Evolutionary conservation across 2,329 filamentous ascomycete genomes (phyloP).

Genomic region (Sarocladium brachiariae): DNA sequence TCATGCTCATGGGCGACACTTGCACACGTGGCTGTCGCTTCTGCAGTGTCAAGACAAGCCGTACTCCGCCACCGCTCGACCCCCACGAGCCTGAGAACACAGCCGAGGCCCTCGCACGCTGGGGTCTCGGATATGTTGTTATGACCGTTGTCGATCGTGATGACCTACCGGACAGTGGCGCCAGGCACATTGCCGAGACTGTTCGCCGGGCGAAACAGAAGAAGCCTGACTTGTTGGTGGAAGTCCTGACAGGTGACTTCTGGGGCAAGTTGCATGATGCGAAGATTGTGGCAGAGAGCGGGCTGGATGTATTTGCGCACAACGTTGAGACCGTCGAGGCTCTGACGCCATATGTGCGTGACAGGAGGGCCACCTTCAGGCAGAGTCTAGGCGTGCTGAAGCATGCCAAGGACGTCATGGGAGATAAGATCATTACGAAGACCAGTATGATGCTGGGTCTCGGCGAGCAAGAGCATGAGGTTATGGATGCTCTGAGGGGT

Average conservation of each 20-base stretch:
- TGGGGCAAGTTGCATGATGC: conserved; percentile 83
- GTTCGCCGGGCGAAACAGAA: conserved; percentile 89
- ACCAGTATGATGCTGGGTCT: conserved; percentile 95
- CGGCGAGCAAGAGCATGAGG: conserved; percentile 82
- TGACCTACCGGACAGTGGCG: conserved; percentile 82
- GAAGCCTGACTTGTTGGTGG: conserved; percentile 68
- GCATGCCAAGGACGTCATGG: conserved; percentile 70
- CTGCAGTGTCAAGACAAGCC: conserved; percentile 90
- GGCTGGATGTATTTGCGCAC: conserved; percentile 93
- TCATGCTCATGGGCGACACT: conserved; percentile 99
- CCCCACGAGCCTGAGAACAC: conserved; percentile 96
- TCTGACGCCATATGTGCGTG: conserved; percentile 82
- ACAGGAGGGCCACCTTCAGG: conserved; percentile 81
- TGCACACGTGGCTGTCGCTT: conserved; percentile 95
- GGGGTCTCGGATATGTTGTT: conserved; percentile 95
- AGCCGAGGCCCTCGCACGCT: conserved; percentile 83
- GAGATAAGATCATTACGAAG: conserved; percentile 84
- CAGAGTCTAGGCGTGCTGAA: conserved; percentile 76
- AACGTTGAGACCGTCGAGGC: conserved; percentile 94
- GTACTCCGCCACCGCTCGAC: conserved; percentile 71
- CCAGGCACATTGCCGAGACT: conserved; percentile 85
- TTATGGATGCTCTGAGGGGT: conserved; percentile 71
- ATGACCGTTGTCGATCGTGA: conserved; percentile 91
- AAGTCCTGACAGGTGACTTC: conserved; percentile 84
- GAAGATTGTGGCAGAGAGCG: conserved; percentile 72